These are phyloP conservation scores for Hondaea fermentalgiana DNA, from an alignment of 108 stramenopile genomes.

Conservation along the genomic window DNA sequence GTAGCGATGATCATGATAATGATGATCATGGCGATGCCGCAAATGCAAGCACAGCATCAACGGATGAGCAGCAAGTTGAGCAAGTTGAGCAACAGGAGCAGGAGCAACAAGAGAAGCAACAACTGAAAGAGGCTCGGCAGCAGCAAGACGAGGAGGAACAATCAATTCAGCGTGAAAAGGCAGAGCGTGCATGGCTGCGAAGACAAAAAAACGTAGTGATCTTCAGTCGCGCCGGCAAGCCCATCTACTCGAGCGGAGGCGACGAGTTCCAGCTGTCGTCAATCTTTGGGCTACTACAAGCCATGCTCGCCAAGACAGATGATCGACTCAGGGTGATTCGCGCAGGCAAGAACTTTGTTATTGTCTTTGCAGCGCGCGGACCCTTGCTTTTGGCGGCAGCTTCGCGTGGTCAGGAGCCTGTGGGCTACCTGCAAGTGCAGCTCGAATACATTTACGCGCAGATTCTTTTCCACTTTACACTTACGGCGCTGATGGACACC, in stretches of 20 bases:
- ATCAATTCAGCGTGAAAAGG: too few species aligned
- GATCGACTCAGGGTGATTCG: background rate
- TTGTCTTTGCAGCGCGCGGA: background rate
- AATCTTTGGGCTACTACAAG: background rate
- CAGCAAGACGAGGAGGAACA: too few species aligned
- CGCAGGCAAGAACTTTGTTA: background rate
- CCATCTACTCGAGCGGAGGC: background rate
- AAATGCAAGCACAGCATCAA: too few species aligned
- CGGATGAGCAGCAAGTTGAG: too few species aligned
- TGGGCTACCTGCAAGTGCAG: background rate
- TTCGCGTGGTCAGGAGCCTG: background rate
- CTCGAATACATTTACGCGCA: slow-evolving; percentile 11
- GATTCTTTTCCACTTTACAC: background rate
- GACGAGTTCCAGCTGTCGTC: slow-evolving; percentile 10
- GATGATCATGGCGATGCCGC: too few species aligned
- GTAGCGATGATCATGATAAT: too few species aligned
- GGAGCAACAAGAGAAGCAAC: too few species aligned
- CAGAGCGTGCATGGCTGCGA: background rate
- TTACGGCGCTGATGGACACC: background rate
- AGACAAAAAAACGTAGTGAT: background rate
- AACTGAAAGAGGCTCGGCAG: too few species aligned
- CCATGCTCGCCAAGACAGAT: slow-evolving; percentile 12
- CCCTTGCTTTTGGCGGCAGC: background rate
- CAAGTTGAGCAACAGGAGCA: too few species aligned
- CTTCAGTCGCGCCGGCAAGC: slow-evolving; percentile 13